A percentile compares a stretch with the other conserved stretches of the same genome.
phyloP scores from a whole-genome alignment of 805 yeast species.

The Hanseniaspora guilliermondii region DNA sequence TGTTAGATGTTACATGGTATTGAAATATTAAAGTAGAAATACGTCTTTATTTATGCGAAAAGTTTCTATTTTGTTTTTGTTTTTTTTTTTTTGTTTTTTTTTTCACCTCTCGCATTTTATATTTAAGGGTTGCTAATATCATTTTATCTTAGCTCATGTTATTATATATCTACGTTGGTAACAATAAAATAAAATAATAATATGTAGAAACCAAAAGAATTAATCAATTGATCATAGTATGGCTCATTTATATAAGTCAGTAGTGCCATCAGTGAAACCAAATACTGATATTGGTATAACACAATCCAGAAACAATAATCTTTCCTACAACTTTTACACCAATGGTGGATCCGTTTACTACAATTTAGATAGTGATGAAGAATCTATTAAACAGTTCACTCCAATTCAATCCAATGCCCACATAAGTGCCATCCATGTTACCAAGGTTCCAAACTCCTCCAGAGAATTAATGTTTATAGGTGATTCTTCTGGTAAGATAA shows the following conservation, averaged over 20 bases:
- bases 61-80: not conserved
- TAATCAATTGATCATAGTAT: not conserved
- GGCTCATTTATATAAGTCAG: not conserved
- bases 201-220: not conserved
- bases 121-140: not conserved
- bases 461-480: conserved; percentile 9
- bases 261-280: conserved; percentile 8
- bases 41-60: not conserved
- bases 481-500: conserved; percentile 8
- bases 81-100: not conserved
- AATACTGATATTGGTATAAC: conserved; percentile 5
- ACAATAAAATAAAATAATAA: not conserved
- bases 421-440: not conserved
- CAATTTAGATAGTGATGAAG: not conserved
- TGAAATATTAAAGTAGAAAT: no score
- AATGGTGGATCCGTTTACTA: conserved; percentile 9
- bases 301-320: conserved; percentile 8
- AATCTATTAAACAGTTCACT: not conserved
- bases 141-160: no score
- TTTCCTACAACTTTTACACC: conserved; percentile 2
- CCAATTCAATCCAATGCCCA: conserved; percentile 9
- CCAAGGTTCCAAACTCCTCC: conserved; percentile 1
- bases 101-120: not conserved
- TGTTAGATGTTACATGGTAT: no score
- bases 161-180: not conserved